Percentiles rank a stretch among this genome's conserved stretches.
Evolutionary conservation across 23 red algal genomes (phyloP).

Genomic region (Pyropia yezoensis): DNA sequence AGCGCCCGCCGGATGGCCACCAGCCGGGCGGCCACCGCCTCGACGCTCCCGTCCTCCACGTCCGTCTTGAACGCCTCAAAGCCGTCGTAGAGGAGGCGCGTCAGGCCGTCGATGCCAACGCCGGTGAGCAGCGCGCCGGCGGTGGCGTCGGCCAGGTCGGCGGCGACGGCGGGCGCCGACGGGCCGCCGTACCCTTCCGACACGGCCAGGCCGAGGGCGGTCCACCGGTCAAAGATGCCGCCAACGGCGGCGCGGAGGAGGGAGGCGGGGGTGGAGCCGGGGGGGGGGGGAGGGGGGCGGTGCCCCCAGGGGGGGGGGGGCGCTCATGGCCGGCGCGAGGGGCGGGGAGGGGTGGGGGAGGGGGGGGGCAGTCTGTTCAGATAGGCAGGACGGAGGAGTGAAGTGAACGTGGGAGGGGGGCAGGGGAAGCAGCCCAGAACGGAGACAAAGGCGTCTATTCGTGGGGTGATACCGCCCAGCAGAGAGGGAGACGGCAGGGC

Average conservation of each 20-base stretch:
- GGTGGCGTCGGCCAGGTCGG: conserved; percentile 17
- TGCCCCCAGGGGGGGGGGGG: too few relatives aligned
- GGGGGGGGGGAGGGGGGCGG: too few relatives aligned
- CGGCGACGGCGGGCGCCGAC: background rate
- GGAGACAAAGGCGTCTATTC: too few relatives aligned
- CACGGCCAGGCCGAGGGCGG: conserved; percentile 40
- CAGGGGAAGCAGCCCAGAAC: too few relatives aligned
- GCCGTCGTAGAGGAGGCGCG: conserved; percentile 45
- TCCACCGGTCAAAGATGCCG: conserved; percentile 69
- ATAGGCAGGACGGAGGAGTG: too few relatives aligned
- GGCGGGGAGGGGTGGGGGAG: too few relatives aligned
- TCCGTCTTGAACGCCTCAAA: conserved; percentile 68
- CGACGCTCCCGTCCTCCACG: conserved; percentile 66
- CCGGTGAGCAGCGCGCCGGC: background rate
- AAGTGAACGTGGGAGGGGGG: too few relatives aligned
- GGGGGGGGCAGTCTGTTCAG: too few relatives aligned
- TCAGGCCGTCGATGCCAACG: conserved; percentile 30
- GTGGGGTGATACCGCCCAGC: too few relatives aligned
- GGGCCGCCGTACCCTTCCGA: conserved; percentile 37
- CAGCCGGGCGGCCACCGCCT: conserved; percentile 42
- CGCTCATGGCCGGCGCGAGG: too few relatives aligned
- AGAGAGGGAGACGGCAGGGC: too few relatives aligned
- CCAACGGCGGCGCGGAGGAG: conserved; percentile 21
- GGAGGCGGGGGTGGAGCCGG: too few relatives aligned
- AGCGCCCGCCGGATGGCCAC: conserved; percentile 26